Evolutionary conservation across 169 alveolate species (phyloP), one percentile per base, ranked within the genome.

Genomic region (Cyclospora cayetanensis): DNA sequence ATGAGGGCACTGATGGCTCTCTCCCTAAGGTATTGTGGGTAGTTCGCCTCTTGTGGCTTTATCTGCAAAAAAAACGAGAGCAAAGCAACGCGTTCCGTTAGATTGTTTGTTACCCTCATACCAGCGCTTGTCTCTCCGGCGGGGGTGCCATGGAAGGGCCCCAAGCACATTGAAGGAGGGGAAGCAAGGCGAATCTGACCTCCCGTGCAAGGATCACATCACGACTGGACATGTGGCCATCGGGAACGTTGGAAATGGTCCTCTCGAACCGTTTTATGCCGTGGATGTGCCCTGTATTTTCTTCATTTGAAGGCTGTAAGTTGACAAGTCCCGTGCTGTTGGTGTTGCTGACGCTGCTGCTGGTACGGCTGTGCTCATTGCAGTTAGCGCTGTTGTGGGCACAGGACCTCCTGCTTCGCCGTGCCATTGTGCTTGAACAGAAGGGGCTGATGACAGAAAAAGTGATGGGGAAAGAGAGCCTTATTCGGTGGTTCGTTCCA

Each of bases 1-100:
- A 74, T 20, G 85, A 74, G 85, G 37, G 85, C 85, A n/a, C 85
- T 74, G 37, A 74, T 42, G 41, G 85, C 85, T 65, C 85, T 39
- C 39, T 74, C 85, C 41, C 85, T 74, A 11, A 74, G 85, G 39
- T 74, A 74, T 65, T 74, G 85, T 4, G 85, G 85, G 39, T 74
- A 74, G 85, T 74, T 42, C 2, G 63, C 85, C 27, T 74, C 85
- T 41, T 41, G 65, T 11, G 50, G 85, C 27, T 15, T 74, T 41
- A 27, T 50, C 85, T 74, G 85, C 60, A 70, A 29, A 18, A 50
- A 18, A n/a, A 50, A 50, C 63, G 63, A 18, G 22, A n/a, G n/a
- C n/a, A n/a, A n/a, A n/a, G n/a, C n/a, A n/a, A n/a, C n/a, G n/a
- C n/a, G n/a, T n/a, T n/a, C n/a, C n/a, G n/a, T n/a, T n/a, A n/a